A percentile compares a stretch with the other conserved stretches of the same genome.
Conservation (phyloP, 176 grass and related monocot species). For the Leersia perrieri region DNA sequence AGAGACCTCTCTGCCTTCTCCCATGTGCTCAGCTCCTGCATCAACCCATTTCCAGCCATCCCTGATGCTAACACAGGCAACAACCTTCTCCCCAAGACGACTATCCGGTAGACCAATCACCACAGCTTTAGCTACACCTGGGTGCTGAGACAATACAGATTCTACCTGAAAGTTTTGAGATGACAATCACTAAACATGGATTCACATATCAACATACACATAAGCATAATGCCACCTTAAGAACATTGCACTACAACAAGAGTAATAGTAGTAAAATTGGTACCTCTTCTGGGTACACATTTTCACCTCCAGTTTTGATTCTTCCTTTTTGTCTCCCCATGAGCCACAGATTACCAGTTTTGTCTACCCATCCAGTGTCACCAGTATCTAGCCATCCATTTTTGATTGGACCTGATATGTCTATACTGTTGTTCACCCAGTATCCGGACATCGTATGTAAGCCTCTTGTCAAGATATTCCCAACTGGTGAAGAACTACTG, state of each 20-base stretch:
- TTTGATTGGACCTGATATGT: conserved; percentile 11
- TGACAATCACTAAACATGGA: neutral
- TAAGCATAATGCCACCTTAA: neutral
- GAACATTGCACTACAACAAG: neutral
- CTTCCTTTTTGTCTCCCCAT: conserved; percentile 70
- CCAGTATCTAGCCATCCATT: conserved; percentile 84
- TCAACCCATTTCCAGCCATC: conserved; percentile 74
- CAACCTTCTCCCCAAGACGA: conserved; percentile 74
- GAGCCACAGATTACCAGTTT: conserved; percentile 61
- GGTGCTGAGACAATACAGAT: conserved; percentile 54
- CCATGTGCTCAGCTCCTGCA: conserved; percentile 11
- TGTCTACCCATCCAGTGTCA: conserved; percentile 76
- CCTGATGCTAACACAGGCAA: conserved; percentile 63
- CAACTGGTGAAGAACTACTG: conserved; percentile 18
- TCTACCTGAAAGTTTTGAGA: conserved; percentile 55
- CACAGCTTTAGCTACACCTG: conserved; percentile 51
- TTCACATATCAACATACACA: neutral
- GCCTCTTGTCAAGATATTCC: conserved; percentile 80
- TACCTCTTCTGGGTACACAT: conserved; percentile 96
- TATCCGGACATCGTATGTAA: conserved; percentile 89
- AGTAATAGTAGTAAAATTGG: neutral
- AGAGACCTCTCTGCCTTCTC: conserved; percentile 46
- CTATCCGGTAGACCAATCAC: conserved; percentile 68
- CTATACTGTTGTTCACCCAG: conserved; percentile 38
- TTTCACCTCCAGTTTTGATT: conserved; percentile 89